Conservation (phyloP, 805 yeast species). For the Saccharomycopsis lassenensis region DNA sequence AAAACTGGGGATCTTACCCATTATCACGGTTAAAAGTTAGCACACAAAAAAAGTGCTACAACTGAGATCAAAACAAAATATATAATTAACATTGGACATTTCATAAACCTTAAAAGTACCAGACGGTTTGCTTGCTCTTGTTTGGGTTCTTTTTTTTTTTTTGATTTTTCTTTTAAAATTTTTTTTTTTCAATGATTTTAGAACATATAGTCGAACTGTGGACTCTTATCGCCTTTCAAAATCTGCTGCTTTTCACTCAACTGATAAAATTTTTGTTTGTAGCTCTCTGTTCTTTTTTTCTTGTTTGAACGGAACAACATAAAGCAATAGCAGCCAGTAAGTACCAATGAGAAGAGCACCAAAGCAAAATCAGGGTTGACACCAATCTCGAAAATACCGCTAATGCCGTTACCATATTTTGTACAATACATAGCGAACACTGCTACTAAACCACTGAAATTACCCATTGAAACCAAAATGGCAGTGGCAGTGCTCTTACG, state of each 20-base stretch:
- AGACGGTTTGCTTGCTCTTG: too few relatives aligned
- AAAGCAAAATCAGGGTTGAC: constrained; percentile 1
- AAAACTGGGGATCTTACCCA: too few relatives aligned
- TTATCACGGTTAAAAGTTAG: too few relatives aligned
- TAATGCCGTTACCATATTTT: too few relatives aligned
- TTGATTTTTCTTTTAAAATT: too few relatives aligned
- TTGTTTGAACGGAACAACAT: constrained; percentile 1
- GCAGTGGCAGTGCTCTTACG: constrained; percentile 36
- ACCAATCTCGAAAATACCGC: background rate
- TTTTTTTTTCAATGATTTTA: too few relatives aligned
- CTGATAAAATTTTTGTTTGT: constrained; percentile 2
- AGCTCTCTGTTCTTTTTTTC: constrained; percentile 1
- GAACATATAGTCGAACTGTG: constrained; percentile 6
- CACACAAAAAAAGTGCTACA: too few relatives aligned
- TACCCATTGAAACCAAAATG: constrained; percentile 1
- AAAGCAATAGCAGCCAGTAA: background rate
- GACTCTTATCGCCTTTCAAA: constrained; percentile 7
- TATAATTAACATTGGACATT: too few relatives aligned
- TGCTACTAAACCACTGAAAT: constrained; percentile 3
- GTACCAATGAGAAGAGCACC: background rate
- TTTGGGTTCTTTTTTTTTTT: too few relatives aligned
- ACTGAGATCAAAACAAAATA: too few relatives aligned
- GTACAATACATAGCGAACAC: constrained; percentile 1
- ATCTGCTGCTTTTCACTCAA: constrained; percentile 1
- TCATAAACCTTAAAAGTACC: too few relatives aligned